phyloP scores from a whole-genome alignment of 202 grass and related monocot species.

The Schoenoplectus triqueter region DNA sequence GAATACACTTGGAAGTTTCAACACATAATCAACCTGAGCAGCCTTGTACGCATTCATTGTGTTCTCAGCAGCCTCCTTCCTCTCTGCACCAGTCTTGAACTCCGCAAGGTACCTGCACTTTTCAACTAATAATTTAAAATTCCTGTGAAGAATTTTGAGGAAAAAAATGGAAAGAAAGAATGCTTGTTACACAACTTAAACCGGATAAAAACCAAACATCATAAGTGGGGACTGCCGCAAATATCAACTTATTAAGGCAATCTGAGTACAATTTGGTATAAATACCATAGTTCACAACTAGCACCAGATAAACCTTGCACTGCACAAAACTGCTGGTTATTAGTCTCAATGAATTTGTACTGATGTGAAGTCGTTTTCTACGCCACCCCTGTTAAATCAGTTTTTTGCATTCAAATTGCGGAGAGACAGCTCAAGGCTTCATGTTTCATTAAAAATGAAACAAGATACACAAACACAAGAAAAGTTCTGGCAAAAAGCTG shows the following conservation, averaged over 20 bases:
- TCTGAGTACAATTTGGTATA: conserved; percentile 8
- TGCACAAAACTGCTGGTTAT: background rate
- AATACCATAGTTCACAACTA: background rate
- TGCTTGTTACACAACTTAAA: background rate
- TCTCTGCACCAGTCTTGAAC: conserved; percentile 63
- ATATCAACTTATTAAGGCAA: background rate
- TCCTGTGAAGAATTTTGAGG: background rate
- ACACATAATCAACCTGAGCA: conserved; percentile 55
- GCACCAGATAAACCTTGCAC: background rate
- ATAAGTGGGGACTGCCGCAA: background rate
- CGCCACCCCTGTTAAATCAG: background rate
- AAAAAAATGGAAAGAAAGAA: background rate
- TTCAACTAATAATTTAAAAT: background rate
- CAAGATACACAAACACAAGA: conserved; percentile 11
- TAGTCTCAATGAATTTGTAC: background rate
- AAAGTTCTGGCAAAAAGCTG: background rate
- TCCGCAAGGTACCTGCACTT: conserved; percentile 66
- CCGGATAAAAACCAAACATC: background rate
- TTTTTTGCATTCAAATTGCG: background rate
- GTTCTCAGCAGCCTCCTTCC: conserved; percentile 69
- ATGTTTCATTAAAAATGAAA: background rate
- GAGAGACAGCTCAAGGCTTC: background rate
- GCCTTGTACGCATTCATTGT: conserved; percentile 71
- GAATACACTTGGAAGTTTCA: background rate
- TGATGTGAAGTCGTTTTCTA: background rate